Evolutionary conservation across 1,284 basidiomycete species (phyloP).

Genomic region (Pisolithus thermaeus): DNA sequence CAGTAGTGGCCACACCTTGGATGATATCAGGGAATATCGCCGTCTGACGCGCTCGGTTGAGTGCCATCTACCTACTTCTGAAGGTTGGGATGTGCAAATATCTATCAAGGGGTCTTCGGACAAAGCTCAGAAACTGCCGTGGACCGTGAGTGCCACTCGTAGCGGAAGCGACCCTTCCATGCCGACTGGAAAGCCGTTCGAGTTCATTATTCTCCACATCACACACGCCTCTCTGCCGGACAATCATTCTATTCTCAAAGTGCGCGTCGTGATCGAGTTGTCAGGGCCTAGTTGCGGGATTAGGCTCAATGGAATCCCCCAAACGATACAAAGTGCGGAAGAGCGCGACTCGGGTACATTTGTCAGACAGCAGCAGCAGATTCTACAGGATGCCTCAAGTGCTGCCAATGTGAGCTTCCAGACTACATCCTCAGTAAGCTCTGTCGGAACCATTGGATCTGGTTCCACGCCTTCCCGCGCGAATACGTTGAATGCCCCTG

Average conservation of each 20-base stretch:
- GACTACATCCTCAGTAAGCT: constrained; percentile 48
- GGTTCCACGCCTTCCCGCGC: constrained; percentile 31
- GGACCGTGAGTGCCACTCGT: constrained; percentile 66
- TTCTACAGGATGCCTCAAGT: constrained; percentile 68
- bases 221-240: constrained; percentile 69
- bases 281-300: constrained; percentile 70
- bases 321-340: constrained; percentile 59
- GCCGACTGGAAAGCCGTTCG: constrained; percentile 35
- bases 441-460: constrained; percentile 31
- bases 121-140: constrained; percentile 67
- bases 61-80: constrained; percentile 67
- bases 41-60: constrained; percentile 74
- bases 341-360: constrained; percentile 59
- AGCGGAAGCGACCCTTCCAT: constrained; percentile 33
- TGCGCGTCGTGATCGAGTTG: constrained; percentile 73
- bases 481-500: constrained; percentile 26
- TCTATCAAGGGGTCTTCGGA: constrained; percentile 67
- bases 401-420: constrained; percentile 62
- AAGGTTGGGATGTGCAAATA: constrained; percentile 89
- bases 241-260: constrained; percentile 73
- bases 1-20: constrained; percentile 45
- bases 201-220: constrained; percentile 63
- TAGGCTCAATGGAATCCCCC: constrained; percentile 79
- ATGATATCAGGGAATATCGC: constrained; percentile 56
- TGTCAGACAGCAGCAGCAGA: constrained; percentile 42